Conservation (phyloP, 129 eudicot genomes). For the Artemisia argyi region DNA sequence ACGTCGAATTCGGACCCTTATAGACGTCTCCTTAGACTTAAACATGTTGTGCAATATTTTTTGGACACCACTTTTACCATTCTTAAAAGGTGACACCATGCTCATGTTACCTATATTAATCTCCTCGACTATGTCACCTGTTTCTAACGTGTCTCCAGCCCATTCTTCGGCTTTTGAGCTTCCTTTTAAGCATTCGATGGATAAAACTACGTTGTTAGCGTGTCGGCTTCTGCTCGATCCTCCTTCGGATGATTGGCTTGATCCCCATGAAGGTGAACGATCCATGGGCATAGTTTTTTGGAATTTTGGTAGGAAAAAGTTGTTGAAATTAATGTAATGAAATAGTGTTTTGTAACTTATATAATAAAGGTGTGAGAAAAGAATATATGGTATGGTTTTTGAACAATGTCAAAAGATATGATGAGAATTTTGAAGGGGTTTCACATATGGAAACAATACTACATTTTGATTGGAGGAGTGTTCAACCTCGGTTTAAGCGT, state of each 20-base stretch:
- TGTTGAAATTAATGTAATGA: background rate
- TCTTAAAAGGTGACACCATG: constrained; percentile 67
- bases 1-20: constrained; percentile 63
- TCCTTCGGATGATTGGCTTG: constrained; percentile 27
- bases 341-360: background rate
- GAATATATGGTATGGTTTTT: background rate
- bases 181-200: constrained; percentile 74
- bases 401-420: background rate
- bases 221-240: constrained; percentile 5
- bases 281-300: constrained; percentile 61
- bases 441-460: background rate
- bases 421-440: constrained; percentile 5
- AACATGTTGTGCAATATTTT: constrained; percentile 55
- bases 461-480: constrained; percentile 17
- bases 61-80: constrained; percentile 67
- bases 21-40: constrained; percentile 64
- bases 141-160: constrained; percentile 68
- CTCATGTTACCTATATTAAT: constrained; percentile 49
- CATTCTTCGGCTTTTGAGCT: constrained; percentile 88
- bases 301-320: background rate
- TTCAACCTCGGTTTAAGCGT: constrained; percentile 9
- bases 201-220: constrained; percentile 34
- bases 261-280: constrained; percentile 48
- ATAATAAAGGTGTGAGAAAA: constrained; percentile 8
- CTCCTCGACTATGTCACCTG: constrained; percentile 87